These are phyloP conservation scores for Rutstroemia sp. DNA, from an alignment of 2,329 filamentous ascomycete genomes.

Conservation along the genomic window DNA sequence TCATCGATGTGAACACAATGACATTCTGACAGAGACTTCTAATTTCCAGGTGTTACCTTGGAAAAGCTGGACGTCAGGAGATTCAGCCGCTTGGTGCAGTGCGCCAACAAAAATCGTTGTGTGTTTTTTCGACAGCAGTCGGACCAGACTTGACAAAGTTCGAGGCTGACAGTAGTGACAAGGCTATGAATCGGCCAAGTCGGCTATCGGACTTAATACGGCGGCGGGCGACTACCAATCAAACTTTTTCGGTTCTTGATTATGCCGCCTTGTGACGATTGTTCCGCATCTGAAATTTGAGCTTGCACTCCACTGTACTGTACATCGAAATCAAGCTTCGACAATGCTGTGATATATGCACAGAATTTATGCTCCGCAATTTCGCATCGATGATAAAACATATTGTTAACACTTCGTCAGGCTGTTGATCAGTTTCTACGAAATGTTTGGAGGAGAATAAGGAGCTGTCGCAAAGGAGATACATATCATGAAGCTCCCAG, in stretches of 20 bases:
- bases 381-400: conserved; percentile 19
- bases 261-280: conserved; percentile 5
- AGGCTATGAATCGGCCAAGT: conserved; percentile 3
- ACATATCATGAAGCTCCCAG: conserved; percentile 30
- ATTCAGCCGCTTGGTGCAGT: neutral
- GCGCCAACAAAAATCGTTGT: neutral
- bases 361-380: neutral
- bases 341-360: conserved; percentile 1
- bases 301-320: neutral
- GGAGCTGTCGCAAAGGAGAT: conserved; percentile 5
- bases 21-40: neutral
- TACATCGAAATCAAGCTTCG: neutral
- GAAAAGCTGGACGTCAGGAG: neutral
- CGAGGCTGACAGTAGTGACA: conserved; percentile 6
- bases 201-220: neutral
- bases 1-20: neutral
- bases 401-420: conserved; percentile 8
- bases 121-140: neutral
- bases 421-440: conserved; percentile 9
- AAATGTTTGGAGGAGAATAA: conserved; percentile 22
- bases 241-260: conserved; percentile 7
- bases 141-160: neutral
- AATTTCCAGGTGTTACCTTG: neutral
- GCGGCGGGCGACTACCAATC: conserved; percentile 1
- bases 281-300: conserved; percentile 2